Percentiles rank a stretch among this genome's conserved stretches.
Evolutionary conservation across 2,329 filamentous ascomycete species (phyloP).

Genomic region (Ceratocystis papillata): DNA sequence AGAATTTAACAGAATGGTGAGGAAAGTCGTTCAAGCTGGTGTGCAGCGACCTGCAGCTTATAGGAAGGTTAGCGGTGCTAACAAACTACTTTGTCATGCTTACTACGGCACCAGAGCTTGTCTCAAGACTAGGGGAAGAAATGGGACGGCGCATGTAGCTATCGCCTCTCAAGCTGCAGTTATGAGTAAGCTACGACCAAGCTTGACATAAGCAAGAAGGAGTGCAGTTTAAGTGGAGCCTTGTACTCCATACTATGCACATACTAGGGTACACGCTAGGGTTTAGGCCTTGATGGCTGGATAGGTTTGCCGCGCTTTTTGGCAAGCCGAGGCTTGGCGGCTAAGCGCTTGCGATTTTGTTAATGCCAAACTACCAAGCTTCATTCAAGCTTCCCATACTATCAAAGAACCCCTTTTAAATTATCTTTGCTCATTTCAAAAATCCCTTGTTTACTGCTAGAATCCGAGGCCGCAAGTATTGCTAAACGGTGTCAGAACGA

Average conservation of each 20-base stretch:
- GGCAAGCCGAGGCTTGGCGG: neutral
- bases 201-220: neutral
- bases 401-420: neutral
- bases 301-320: neutral
- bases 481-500: too few relatives aligned
- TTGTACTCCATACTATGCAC: too few relatives aligned
- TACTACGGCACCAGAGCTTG: neutral
- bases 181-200: neutral
- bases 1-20: neutral
- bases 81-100: conserved; percentile 17
- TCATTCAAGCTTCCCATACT: neutral
- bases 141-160: too few relatives aligned
- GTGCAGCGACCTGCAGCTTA: neutral
- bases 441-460: neutral
- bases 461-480: too few relatives aligned
- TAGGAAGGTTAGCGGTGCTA: neutral
- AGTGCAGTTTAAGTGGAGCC: neutral
- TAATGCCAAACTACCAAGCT: neutral
- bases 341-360: neutral
- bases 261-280: neutral
- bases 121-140: neutral
- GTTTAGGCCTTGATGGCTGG: neutral
- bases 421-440: neutral
- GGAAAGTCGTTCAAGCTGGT: neutral
- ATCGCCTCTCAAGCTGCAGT: neutral